Conservation (phyloP, 495 filamentous ascomycete genomes). For the Penicillium herquei region DNA sequence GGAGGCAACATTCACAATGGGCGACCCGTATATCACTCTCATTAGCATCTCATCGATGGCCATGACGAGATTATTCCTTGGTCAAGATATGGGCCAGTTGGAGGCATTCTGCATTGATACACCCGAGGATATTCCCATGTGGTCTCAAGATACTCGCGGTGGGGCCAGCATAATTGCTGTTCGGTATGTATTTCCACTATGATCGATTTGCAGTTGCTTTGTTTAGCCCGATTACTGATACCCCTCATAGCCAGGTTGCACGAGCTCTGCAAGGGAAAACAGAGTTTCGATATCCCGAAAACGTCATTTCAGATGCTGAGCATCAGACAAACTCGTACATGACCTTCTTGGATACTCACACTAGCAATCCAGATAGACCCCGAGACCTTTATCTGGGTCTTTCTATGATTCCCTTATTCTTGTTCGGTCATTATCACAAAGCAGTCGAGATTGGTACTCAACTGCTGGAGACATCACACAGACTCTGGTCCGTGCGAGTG, state of each 20-base stretch:
- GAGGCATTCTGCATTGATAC: slow-evolving; percentile 71
- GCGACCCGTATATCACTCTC: slow-evolving; percentile 73
- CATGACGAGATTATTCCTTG: slow-evolving; percentile 66
- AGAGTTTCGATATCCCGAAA: slow-evolving; percentile 47
- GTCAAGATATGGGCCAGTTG: slow-evolving; percentile 72
- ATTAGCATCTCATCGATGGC: slow-evolving; percentile 72
- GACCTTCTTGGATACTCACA: slow-evolving; percentile 44
- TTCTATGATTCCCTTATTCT: slow-evolving; percentile 67
- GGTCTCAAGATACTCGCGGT: slow-evolving; percentile 74
- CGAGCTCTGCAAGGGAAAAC: slow-evolving; percentile 87
- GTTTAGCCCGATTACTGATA: slow-evolving; percentile 4
- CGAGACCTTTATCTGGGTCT: slow-evolving; percentile 71
- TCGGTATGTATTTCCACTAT: slow-evolving; percentile 26
- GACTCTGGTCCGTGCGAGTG: slow-evolving; percentile 72
- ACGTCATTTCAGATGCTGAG: slow-evolving; percentile 68
- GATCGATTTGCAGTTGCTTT: too few species aligned
- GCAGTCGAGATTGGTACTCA: slow-evolving; percentile 64
- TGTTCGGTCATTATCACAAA: slow-evolving; percentile 71
- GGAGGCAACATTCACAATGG: slow-evolving; percentile 67
- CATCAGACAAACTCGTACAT: slow-evolving; percentile 68
- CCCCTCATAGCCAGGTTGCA: slow-evolving; percentile 57
- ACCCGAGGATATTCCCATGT: slow-evolving; percentile 73
- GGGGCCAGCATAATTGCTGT: slow-evolving; percentile 70
- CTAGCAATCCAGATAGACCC: slow-evolving; percentile 58
- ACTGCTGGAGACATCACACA: slow-evolving; percentile 55